These are phyloP conservation scores for Pneumocystis oryctolagi DNA, from an alignment of 1,139 yeast genomes.

Conservation along the genomic window DNA sequence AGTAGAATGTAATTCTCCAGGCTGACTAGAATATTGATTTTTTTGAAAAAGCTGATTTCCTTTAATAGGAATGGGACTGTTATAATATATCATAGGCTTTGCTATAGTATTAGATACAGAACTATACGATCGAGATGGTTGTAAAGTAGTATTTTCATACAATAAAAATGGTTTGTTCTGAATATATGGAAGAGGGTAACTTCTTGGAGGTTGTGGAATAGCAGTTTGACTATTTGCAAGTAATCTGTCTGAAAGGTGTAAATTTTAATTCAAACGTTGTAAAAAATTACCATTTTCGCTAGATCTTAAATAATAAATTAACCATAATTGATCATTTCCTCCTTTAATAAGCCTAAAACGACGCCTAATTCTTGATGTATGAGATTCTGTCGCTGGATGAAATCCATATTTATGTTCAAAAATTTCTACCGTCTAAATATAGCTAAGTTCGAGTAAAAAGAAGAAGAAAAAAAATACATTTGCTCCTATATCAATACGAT, in stretches of 20 bases:
- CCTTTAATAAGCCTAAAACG: conserved; percentile 7
- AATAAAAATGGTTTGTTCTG: conserved; percentile 7
- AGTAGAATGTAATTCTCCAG: neutral
- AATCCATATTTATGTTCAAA: conserved; percentile 13
- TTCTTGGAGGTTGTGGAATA: conserved; percentile 11
- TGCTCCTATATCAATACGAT: conserved; percentile 9
- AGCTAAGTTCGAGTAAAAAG: neutral
- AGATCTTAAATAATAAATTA: conserved; percentile 6
- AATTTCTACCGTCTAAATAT: conserved; percentile 7
- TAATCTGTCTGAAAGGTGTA: conserved; percentile 6
- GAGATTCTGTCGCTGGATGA: conserved; percentile 10
- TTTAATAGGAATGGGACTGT: neutral
- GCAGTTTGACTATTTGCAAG: conserved; percentile 9
- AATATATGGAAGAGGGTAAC: conserved; percentile 10
- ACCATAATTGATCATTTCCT: conserved; percentile 9
- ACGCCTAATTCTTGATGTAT: conserved; percentile 10
- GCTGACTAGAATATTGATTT: neutral
- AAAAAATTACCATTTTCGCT: conserved; percentile 6
- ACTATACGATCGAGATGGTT: conserved; percentile 5
- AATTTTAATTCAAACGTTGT: conserved; percentile 4
- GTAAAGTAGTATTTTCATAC: neutral
- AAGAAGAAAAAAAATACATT: conserved; percentile 2
- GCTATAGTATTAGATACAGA: conserved; percentile 6
- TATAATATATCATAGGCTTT: conserved; percentile 1
- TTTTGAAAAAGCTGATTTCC: neutral